Evolutionary conservation across 2,329 filamentous ascomycete genomes (phyloP).

Genomic region (Colletotrichum aenigma): DNA sequence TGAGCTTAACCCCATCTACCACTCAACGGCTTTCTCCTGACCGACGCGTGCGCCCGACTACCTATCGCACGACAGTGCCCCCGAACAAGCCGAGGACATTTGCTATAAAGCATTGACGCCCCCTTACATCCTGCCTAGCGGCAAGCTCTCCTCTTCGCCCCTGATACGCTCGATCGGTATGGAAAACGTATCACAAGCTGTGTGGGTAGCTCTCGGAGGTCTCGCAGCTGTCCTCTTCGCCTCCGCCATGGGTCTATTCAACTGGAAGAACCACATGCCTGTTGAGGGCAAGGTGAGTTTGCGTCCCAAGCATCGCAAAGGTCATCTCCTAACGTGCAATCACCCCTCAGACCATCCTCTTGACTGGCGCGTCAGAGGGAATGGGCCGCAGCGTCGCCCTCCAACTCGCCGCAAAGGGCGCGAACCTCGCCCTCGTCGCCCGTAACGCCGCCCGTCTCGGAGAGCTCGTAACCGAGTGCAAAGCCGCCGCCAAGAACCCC

Average conservation of each 20-base stretch:
- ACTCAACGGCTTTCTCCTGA: not conserved
- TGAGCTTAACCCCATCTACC: not conserved
- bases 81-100: not conserved
- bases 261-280: constrained; percentile 76
- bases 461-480: constrained; percentile 62
- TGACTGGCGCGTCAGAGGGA: constrained; percentile 92
- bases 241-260: constrained; percentile 69
- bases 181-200: constrained; percentile 35
- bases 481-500: constrained; percentile 67
- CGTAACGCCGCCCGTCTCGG: constrained; percentile 79
- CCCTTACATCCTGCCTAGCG: too few species aligned
- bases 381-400: constrained; percentile 81
- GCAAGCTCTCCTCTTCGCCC: not conserved
- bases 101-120: not conserved
- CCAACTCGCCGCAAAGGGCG: constrained; percentile 80
- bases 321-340: not conserved
- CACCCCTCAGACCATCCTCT: constrained; percentile 73
- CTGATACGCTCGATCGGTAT: not conserved
- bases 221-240: constrained; percentile 38
- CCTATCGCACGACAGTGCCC: not conserved
- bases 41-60: not conserved
- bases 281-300: constrained; percentile 78
- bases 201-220: constrained; percentile 56
- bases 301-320: not conserved
- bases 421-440: constrained; percentile 84